Conservation (phyloP, 306 rosid species). For the Begonia masoniana region DNA sequence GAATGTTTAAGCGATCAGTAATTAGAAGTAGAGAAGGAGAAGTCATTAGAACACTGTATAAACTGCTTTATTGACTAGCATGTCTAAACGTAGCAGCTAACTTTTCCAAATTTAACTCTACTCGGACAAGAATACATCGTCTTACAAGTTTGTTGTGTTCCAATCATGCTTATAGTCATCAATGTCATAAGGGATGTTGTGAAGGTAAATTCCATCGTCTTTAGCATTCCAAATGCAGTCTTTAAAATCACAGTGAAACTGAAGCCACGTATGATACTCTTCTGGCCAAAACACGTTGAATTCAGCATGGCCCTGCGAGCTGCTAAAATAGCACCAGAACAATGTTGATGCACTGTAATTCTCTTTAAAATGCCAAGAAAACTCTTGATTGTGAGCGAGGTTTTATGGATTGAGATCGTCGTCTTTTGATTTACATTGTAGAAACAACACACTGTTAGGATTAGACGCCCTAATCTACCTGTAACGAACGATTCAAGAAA, state of each 20-base stretch:
- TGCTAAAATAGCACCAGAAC: conserved; percentile 6
- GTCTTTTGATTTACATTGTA: conserved; percentile 13
- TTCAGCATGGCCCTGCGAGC: not conserved
- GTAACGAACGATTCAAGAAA: too few species aligned
- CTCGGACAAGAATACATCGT: not conserved
- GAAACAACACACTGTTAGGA: too few species aligned
- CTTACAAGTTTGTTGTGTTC: not conserved
- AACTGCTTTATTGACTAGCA: too few species aligned
- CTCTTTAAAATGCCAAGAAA: conserved; percentile 7
- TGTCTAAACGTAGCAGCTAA: too few species aligned
- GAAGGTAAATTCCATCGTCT: conserved; percentile 9
- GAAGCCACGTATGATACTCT: not conserved
- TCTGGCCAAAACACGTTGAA: conserved; percentile 11
- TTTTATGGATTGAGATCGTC: conserved; percentile 4
- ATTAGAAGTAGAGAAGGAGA: too few species aligned
- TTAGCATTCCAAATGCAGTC: conserved; percentile 14
- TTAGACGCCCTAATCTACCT: too few species aligned
- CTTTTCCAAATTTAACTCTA: too few species aligned
- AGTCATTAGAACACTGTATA: too few species aligned
- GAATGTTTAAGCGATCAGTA: too few species aligned
- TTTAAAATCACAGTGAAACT: not conserved
- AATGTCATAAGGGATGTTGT: not conserved
- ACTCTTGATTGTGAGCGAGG: not conserved
- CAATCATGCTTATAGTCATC: conserved; percentile 1
- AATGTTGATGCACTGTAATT: not conserved